phyloP scores from a whole-genome alignment of 2,329 filamentous ascomycete species.

The Periconia sp. region DNA sequence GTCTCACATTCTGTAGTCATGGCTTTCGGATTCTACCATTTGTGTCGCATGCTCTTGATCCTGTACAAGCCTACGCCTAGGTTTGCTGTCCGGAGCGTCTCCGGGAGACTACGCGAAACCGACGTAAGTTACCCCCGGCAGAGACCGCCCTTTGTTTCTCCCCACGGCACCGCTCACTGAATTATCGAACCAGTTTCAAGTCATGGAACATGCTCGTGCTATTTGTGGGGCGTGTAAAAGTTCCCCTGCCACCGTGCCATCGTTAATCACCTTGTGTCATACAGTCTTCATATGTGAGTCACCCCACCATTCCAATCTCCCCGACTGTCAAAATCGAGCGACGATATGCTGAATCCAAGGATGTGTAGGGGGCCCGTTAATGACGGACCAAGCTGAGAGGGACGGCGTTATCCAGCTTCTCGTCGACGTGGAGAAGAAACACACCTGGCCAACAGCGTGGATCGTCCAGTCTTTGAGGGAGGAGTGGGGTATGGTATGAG shows the following conservation, averaged over 20 bases:
- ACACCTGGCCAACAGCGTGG: conserved; percentile 36
- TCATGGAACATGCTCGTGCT: conserved; percentile 1
- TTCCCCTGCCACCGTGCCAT: not conserved
- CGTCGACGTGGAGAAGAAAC: conserved; percentile 19
- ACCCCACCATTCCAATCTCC: no score
- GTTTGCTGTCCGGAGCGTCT: conserved; percentile 27
- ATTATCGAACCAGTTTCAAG: no score
- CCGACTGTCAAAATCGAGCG: no score
- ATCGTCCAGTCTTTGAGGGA: conserved; percentile 28
- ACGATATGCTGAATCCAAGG: no score
- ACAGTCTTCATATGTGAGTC: conserved; percentile 9
- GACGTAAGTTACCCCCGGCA: conserved; percentile 17
- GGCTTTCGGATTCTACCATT: conserved; percentile 29
- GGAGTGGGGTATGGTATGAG: conserved; percentile 22
- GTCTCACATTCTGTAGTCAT: no score
- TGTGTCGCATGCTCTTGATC: conserved; percentile 31
- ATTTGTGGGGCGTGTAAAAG: conserved; percentile 3
- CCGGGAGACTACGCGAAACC: conserved; percentile 14
- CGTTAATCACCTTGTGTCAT: conserved; percentile 3
- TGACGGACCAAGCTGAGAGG: conserved; percentile 20
- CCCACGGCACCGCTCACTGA: no score
- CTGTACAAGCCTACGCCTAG: conserved; percentile 30
- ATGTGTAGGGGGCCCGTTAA: conserved; percentile 20
- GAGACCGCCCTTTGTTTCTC: conserved; percentile 26
- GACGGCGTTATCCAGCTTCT: conserved; percentile 25